A percentile compares a stretch with the other conserved stretches of the same genome.
Evolutionary conservation across 371 early-diverging fungal species (phyloP).

Genomic region (Cokeromyces recurvatus): DNA sequence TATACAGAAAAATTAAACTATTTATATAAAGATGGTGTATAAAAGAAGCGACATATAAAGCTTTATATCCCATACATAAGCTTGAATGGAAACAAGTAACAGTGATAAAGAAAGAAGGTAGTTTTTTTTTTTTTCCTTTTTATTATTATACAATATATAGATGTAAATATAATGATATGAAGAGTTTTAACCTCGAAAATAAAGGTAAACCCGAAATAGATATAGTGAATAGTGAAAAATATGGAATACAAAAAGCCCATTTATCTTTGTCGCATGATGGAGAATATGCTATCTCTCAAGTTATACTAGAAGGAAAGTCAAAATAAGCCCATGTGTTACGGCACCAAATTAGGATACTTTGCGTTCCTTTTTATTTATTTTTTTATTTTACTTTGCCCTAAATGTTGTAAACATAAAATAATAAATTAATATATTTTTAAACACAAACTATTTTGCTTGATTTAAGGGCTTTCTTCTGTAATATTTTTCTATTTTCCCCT

Average conservation of each 20-base stretch:
- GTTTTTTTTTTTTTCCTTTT: too few species aligned
- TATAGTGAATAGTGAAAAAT: conserved; percentile 30
- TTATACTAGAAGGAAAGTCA: conserved; percentile 41
- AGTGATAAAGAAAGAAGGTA: conserved; percentile 43
- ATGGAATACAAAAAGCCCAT: conserved; percentile 41
- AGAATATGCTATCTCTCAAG: conserved; percentile 61
- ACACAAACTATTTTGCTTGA: too few species aligned
- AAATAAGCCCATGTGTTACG: conserved; percentile 7
- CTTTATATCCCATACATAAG: conserved; percentile 50
- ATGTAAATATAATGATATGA: not conserved
- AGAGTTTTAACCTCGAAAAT: not conserved
- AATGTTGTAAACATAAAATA: not conserved
- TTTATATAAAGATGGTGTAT: conserved; percentile 52
- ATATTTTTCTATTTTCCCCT: not conserved
- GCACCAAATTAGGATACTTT: conserved; percentile 14
- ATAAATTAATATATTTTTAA: not conserved
- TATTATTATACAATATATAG: not conserved
- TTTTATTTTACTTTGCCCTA: not conserved
- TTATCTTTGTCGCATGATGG: conserved; percentile 64
- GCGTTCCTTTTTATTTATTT: conserved; percentile 17
- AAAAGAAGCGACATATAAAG: conserved; percentile 69
- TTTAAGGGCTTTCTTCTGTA: too few species aligned
- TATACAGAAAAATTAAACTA: too few species aligned
- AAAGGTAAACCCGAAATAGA: conserved; percentile 48
- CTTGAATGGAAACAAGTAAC: conserved; percentile 66